These are phyloP conservation scores for Cyberlindnera amylophila DNA, from an alignment of 805 yeast species.

Conservation along the genomic window DNA sequence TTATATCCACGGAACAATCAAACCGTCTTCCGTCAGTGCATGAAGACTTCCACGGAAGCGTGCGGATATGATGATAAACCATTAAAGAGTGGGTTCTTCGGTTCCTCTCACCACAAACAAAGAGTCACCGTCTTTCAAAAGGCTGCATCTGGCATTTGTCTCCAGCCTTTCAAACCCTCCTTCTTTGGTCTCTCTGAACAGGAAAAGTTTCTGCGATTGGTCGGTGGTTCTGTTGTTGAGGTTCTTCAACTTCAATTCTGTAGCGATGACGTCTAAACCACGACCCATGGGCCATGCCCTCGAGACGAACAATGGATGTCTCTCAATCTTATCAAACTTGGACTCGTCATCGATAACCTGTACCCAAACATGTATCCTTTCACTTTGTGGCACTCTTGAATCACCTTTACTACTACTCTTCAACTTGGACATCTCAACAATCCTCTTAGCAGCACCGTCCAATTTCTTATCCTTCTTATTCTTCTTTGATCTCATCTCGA, in stretches of 20 bases:
- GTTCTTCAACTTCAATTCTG: constrained; percentile 20
- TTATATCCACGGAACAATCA: no score
- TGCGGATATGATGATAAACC: no score
- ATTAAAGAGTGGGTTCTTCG: no score
- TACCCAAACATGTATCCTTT: constrained; percentile 23
- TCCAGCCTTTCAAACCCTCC: constrained; percentile 16
- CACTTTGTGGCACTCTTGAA: constrained; percentile 14
- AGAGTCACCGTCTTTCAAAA: constrained; percentile 19
- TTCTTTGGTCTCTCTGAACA: constrained; percentile 17
- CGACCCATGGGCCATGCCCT: constrained; percentile 28
- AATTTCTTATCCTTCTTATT: constrained; percentile 2
- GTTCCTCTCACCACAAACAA: constrained; percentile 26
- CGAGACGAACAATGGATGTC: constrained; percentile 21
- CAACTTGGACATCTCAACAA: constrained; percentile 20
- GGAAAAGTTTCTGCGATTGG: constrained; percentile 16
- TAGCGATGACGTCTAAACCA: constrained; percentile 24
- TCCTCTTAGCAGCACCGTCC: constrained; percentile 19
- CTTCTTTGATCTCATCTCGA: constrained; percentile 12
- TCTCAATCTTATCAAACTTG: constrained; percentile 19
- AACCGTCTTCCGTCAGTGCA: no score
- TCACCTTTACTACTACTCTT: constrained; percentile 27
- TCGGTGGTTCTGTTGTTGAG: constrained; percentile 24
- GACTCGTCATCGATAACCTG: constrained; percentile 26
- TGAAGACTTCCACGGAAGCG: no score
- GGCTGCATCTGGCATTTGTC: constrained; percentile 20